phyloP scores from a whole-genome alignment of 176 grass and related monocot genomes.

The Triticum timopheevii region DNA sequence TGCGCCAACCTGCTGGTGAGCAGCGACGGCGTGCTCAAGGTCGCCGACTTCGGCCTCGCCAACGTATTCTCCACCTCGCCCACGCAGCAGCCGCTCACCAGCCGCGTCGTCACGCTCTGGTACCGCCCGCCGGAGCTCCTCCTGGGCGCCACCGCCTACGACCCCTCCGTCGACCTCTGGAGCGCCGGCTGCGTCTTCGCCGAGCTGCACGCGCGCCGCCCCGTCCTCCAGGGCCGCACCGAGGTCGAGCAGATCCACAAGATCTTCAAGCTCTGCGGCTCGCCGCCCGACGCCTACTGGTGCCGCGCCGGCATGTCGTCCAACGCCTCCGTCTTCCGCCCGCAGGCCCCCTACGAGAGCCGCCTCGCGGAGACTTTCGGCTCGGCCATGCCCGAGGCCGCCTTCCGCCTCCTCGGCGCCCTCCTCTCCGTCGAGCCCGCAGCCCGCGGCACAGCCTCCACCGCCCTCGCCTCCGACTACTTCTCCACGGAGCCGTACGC shows the following conservation, averaged over 20 bases:
- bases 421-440: slow-evolving; percentile 74
- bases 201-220: slow-evolving; percentile 67
- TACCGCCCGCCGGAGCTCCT: slow-evolving; percentile 97
- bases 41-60: slow-evolving; percentile 94
- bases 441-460: slow-evolving; percentile 61
- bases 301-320: slow-evolving; percentile 43
- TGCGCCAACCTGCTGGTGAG: slow-evolving; percentile 92
- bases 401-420: slow-evolving; percentile 49
- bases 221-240: slow-evolving; percentile 86
- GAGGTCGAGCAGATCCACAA: slow-evolving; percentile 99
- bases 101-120: slow-evolving; percentile 88
- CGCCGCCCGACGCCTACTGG: slow-evolving; percentile 80
- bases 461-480: slow-evolving; percentile 73
- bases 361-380: slow-evolving; percentile 53
- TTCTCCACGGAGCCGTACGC: slow-evolving; percentile 67
- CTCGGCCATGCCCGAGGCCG: slow-evolving; percentile 33
- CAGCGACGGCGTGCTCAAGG: slow-evolving; percentile 72
- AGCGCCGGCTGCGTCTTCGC: slow-evolving; percentile 93
- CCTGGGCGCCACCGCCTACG: slow-evolving; percentile 72
- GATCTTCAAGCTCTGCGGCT: slow-evolving; percentile 97
- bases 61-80: slow-evolving; percentile 34
- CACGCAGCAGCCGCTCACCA: slow-evolving; percentile 42
- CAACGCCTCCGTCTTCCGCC: slow-evolving; percentile 70
- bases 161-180: slow-evolving; percentile 85
- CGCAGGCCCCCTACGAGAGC: slow-evolving; percentile 56